Evolutionary conservation across 2,329 filamentous ascomycete species (phyloP).

Genomic region (Colletotrichum sp.): DNA sequence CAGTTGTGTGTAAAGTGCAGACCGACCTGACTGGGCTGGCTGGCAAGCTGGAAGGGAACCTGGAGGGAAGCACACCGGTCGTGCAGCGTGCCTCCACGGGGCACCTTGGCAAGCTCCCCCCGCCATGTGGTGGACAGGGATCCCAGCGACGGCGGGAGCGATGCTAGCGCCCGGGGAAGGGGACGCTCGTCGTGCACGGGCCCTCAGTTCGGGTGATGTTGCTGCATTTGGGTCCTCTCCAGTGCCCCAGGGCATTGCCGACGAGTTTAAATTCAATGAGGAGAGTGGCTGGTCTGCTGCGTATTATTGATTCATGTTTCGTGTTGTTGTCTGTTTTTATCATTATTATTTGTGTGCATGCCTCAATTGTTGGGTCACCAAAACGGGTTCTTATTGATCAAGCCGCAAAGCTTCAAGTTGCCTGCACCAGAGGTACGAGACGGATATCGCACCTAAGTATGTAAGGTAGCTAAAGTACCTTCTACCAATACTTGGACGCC

Average conservation of each 20-base stretch:
- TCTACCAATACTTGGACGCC: background rate
- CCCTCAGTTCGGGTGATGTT: background rate
- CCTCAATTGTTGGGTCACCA: background rate
- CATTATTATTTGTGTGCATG: background rate
- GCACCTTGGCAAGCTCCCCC: background rate
- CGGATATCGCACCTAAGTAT: background rate
- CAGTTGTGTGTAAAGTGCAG: background rate
- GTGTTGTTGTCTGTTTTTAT: background rate
- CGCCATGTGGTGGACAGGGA: constrained; percentile 11
- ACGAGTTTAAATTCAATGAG: background rate
- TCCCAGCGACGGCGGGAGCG: background rate
- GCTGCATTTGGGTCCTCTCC: background rate
- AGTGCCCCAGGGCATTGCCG: background rate
- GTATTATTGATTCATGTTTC: background rate
- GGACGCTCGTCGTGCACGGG: background rate
- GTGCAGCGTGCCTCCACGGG: background rate
- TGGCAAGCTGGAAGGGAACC: background rate
- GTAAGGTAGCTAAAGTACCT: background rate
- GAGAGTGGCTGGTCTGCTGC: background rate
- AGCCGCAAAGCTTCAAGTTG: background rate
- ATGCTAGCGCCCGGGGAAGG: background rate
- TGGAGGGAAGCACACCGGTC: background rate
- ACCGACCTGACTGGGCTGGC: background rate
- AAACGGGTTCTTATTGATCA: background rate
- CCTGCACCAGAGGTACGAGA: background rate